phyloP scores from a whole-genome alignment of 2,329 filamentous ascomycete genomes.

The Cladorrhinum sp. region DNA sequence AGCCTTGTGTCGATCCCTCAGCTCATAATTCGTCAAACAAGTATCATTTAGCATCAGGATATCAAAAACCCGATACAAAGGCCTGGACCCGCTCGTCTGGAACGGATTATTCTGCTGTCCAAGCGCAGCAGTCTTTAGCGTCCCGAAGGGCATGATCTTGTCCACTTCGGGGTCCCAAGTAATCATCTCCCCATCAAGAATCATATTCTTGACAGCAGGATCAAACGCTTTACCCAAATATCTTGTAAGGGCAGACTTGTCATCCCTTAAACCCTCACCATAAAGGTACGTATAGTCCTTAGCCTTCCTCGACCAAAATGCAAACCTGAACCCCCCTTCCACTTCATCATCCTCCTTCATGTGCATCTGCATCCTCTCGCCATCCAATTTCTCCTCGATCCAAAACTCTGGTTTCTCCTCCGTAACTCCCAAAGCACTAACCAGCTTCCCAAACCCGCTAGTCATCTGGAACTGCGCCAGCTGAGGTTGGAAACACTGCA shows the following conservation, averaged over 20 bases:
- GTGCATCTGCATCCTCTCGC: constrained; percentile 95
- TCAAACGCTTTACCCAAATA: constrained; percentile 77
- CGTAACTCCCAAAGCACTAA: constrained; percentile 62
- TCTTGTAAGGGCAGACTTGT: constrained; percentile 73
- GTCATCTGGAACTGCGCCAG: constrained; percentile 88
- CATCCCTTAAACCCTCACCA: constrained; percentile 70
- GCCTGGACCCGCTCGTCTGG: constrained; percentile 60
- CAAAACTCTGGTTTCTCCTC: constrained; percentile 78
- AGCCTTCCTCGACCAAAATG: constrained; percentile 92
- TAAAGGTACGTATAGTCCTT: constrained; percentile 97
- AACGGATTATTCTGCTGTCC: constrained; percentile 73
- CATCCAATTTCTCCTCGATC: constrained; percentile 98
- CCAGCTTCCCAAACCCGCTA: constrained; percentile 72
- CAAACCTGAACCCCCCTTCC: constrained; percentile 70
- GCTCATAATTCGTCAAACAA: constrained; percentile 74
- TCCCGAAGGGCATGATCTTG: constrained; percentile 85
- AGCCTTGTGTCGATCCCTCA: constrained; percentile 75
- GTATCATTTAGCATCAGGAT: constrained; percentile 84
- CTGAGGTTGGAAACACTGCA: constrained; percentile 96
- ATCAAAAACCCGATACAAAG: constrained; percentile 84
- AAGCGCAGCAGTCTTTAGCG: constrained; percentile 85
- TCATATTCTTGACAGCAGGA: constrained; percentile 75
- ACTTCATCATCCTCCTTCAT: constrained; percentile 69
- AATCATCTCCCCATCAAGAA: constrained; percentile 97
- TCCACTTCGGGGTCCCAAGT: constrained; percentile 90